Evolutionary conservation across 495 filamentous ascomycete genomes (phyloP).

Genomic region (Aspergillus carlsbadensis): DNA sequence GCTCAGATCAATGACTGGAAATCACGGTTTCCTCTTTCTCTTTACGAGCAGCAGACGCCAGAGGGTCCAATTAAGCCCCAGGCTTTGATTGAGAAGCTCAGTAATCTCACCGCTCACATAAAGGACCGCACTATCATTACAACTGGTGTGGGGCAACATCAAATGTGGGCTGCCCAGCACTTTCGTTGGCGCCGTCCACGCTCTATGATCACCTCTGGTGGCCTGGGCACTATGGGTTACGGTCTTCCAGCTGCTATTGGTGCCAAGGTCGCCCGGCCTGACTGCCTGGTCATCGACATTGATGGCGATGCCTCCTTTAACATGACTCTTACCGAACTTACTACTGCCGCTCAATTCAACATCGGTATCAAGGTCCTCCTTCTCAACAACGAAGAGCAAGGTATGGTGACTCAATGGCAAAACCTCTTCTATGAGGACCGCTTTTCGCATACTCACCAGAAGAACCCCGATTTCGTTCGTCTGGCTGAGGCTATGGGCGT

Average conservation of each 20-base stretch:
- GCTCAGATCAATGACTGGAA: constrained; percentile 88
- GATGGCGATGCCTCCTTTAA: constrained; percentile 96
- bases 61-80: constrained; percentile 85
- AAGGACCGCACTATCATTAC: constrained; percentile 82
- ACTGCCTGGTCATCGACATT: constrained; percentile 86
- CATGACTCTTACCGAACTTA: constrained; percentile 92
- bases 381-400: constrained; percentile 93
- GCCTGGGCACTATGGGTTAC: constrained; percentile 93
- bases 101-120: constrained; percentile 65
- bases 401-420: constrained; percentile 97
- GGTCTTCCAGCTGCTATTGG: constrained; percentile 92
- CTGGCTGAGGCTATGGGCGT: constrained; percentile 82
- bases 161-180: constrained; percentile 97
- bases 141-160: constrained; percentile 92
- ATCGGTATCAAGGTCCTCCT: constrained; percentile 91
- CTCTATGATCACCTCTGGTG: constrained; percentile 87
- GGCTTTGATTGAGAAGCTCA: constrained; percentile 77
- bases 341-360: constrained; percentile 87
- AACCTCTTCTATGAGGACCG: constrained; percentile 90
- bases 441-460: constrained; percentile 88
- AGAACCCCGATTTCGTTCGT: constrained; percentile 85
- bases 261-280: constrained; percentile 85
- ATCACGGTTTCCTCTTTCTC: constrained; percentile 70
- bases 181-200: constrained; percentile 87
- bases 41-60: constrained; percentile 69